These are phyloP conservation scores for Diplosphaera chodatii DNA, from an alignment of 139 green algal species.

Conservation along the genomic window DNA sequence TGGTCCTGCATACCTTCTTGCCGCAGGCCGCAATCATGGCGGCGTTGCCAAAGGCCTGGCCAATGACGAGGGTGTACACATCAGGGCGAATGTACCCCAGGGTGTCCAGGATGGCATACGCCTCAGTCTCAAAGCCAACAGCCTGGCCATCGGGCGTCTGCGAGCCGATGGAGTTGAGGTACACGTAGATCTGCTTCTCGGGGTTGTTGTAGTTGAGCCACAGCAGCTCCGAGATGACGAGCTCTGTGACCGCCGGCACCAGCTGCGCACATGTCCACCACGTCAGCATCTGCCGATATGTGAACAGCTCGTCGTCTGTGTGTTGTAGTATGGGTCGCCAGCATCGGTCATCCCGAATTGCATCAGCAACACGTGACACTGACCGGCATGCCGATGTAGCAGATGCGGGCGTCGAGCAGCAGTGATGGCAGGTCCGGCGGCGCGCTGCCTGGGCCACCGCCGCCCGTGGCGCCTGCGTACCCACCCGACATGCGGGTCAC, in stretches of 20 bases:
- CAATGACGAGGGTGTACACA: slow-evolving; percentile 78
- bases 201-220: slow-evolving; percentile 90
- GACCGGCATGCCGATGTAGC: slow-evolving; percentile 98
- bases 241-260: slow-evolving; percentile 95
- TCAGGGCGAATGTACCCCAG: slow-evolving; percentile 83
- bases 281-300: too few relatives aligned
- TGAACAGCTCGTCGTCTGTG: too few relatives aligned
- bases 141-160: slow-evolving; percentile 22
- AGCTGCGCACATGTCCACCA: slow-evolving; percentile 54
- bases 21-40: slow-evolving; percentile 86
- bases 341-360: too few relatives aligned
- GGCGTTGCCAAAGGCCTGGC: slow-evolving; percentile 83
- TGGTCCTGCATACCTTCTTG: too few relatives aligned
- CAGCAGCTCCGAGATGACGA: slow-evolving; percentile 95
- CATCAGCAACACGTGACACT: too few relatives aligned
- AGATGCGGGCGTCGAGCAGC: slow-evolving; percentile 92
- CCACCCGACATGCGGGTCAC: slow-evolving; percentile 13
- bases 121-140: slow-evolving; percentile 90
- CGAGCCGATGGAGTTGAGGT: slow-evolving; percentile 93
- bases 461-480: slow-evolving; percentile 15
- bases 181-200: slow-evolving; percentile 87
- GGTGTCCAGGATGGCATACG: slow-evolving; percentile 85
- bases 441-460: slow-evolving; percentile 34
- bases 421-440: slow-evolving; percentile 95
- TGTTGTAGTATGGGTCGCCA: too few relatives aligned